Conservation (phyloP, 2,329 filamentous ascomycete species). For the Emericellopsis atlantica region DNA sequence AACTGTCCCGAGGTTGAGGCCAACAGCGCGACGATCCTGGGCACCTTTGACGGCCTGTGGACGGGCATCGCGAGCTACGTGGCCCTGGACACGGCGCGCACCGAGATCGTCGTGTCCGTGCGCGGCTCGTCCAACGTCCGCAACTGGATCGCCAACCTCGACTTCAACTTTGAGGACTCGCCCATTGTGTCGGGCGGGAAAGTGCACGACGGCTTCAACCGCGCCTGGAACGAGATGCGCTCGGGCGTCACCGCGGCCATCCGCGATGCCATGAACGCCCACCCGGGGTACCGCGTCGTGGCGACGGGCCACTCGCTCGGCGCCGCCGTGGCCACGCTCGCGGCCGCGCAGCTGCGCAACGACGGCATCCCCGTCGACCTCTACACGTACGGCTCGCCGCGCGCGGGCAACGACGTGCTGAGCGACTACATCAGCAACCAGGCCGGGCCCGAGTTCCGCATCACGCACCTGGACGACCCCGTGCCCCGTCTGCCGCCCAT, state of each 20-base stretch:
- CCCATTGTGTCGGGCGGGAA: conserved; percentile 27
- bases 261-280: conserved; percentile 22
- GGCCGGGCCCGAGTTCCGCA: conserved; percentile 40
- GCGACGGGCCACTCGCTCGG: conserved; percentile 60
- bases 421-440: conserved; percentile 40
- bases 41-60: conserved; percentile 22
- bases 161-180: conserved; percentile 16
- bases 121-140: conserved; percentile 44
- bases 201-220: conserved; percentile 45
- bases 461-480: conserved; percentile 56
- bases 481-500: conserved; percentile 55
- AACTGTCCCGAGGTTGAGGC: conserved; percentile 28
- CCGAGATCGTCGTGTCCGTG: conserved; percentile 46
- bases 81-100: conserved; percentile 30
- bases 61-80: conserved; percentile 39
- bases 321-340: conserved; percentile 50
- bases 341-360: conserved; percentile 39
- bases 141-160: conserved; percentile 49
- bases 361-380: conserved; percentile 34
- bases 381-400: conserved; percentile 56
- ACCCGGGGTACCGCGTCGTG: conserved; percentile 41
- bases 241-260: conserved; percentile 28
- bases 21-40: conserved; percentile 28
- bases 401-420: conserved; percentile 46
- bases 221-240: conserved; percentile 43